These are phyloP conservation scores for Lunasporangiospora selenospora DNA, from an alignment of 192 early-diverging fungal species.

Conservation along the genomic window DNA sequence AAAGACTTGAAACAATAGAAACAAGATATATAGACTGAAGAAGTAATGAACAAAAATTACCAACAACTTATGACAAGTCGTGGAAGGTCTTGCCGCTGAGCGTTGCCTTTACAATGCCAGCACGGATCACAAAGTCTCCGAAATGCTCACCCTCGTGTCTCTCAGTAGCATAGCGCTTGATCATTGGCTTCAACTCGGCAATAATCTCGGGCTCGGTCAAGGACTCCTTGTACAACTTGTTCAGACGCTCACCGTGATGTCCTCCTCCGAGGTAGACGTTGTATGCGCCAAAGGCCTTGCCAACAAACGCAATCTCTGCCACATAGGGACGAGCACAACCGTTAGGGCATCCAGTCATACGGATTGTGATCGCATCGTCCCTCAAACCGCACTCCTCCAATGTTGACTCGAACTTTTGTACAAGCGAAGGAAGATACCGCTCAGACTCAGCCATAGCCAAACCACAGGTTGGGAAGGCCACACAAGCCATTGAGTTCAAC, in stretches of 20 bases:
- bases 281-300: conserved; percentile 94
- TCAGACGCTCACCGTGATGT: conserved; percentile 84
- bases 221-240: conserved; percentile 92
- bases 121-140: conserved; percentile 95
- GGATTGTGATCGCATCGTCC: conserved; percentile 90
- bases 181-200: conserved; percentile 74
- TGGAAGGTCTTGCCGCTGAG: conserved; percentile 81
- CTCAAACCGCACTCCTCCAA: conserved; percentile 84
- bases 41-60: neutral
- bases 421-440: conserved; percentile 89
- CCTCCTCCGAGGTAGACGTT: conserved; percentile 96
- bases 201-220: conserved; percentile 91
- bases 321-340: conserved; percentile 95
- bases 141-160: conserved; percentile 81
- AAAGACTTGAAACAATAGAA: too few relatives aligned
- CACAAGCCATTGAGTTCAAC: conserved; percentile 95
- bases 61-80: conserved; percentile 53
- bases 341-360: conserved; percentile 99
- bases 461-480: conserved; percentile 93
- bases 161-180: conserved; percentile 80
- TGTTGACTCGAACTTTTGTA: conserved; percentile 78
- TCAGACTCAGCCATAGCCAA: conserved; percentile 98
- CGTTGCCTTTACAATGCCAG: conserved; percentile 83
- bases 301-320: conserved; percentile 95
- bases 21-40: too few relatives aligned